phyloP scores from a whole-genome alignment of 1,284 basidiomycete genomes.

The Ganoderma boninense region DNA sequence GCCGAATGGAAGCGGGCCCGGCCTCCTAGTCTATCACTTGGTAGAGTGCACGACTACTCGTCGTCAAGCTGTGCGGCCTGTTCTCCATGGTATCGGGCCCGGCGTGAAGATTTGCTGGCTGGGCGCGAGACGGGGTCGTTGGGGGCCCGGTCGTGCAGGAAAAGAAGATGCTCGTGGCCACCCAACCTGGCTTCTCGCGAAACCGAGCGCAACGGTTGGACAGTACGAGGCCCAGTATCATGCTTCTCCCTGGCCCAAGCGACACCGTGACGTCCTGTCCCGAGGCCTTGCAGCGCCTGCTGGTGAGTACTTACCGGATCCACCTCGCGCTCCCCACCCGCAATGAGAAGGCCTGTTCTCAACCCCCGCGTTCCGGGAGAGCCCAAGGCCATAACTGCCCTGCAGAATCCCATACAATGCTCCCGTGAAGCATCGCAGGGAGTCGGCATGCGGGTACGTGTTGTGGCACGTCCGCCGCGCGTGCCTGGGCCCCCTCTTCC shows the following conservation, averaged over 20 bases:
- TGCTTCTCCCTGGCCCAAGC: slow-evolving; percentile 1
- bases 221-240: not conserved
- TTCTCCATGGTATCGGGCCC: not conserved
- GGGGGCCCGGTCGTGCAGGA: not conserved
- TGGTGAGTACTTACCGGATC: slow-evolving; percentile 19
- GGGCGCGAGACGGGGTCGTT: not conserved
- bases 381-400: slow-evolving; percentile 16
- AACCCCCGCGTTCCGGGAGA: slow-evolving; percentile 11
- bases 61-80: not conserved
- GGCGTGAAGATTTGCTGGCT: not conserved
- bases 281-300: not conserved
- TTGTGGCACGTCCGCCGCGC: slow-evolving; percentile 1
- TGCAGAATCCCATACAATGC: slow-evolving; percentile 12
- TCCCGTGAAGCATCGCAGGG: slow-evolving; percentile 13
- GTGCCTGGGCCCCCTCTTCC: slow-evolving; percentile 15
- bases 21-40: not conserved
- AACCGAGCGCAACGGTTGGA: not conserved
- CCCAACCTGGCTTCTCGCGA: not conserved
- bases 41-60: not conserved
- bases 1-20: not conserved
- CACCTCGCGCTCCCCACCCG: not conserved
- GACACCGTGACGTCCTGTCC: not conserved
- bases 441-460: slow-evolving; percentile 9
- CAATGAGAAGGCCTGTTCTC: not conserved
- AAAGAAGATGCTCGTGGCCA: slow-evolving; percentile 1